A percentile compares a stretch with the other conserved stretches of the same genome.
These are phyloP conservation scores for Gossypium lobatum DNA, from an alignment of 441 rosid genomes.

Conservation along the genomic window DNA sequence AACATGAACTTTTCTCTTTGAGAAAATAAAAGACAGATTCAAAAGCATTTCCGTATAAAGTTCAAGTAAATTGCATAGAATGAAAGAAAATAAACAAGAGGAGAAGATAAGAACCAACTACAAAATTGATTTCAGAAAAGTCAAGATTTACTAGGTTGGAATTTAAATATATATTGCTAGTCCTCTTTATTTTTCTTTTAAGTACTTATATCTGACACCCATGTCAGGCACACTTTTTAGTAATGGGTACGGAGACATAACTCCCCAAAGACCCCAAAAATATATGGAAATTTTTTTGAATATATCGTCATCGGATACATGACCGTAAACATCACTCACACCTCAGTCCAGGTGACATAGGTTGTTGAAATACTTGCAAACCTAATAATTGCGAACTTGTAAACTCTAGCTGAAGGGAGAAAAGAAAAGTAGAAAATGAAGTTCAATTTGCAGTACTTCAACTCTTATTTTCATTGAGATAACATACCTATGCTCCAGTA, in stretches of 20 bases:
- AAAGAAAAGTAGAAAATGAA: not conserved
- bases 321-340: not conserved
- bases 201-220: not conserved
- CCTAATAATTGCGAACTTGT: not conserved
- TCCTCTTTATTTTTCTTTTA: not conserved
- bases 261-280: not conserved
- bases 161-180: not conserved
- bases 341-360: not conserved
- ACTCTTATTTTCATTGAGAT: not conserved
- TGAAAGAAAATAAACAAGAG: not conserved
- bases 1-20: not conserved
- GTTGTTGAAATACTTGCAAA: not conserved
- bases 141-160: not conserved
- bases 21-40: not conserved
- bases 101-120: not conserved
- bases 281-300: not conserved
- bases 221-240: not conserved
- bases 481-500: constrained; percentile 89
- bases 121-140: not conserved
- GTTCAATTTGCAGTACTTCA: not conserved
- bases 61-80: not conserved
- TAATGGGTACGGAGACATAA: not conserved
- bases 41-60: not conserved
- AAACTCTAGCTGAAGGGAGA: not conserved
- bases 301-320: not conserved